Conservation (phyloP, 495 filamentous ascomycete species). For the Penicillium atrosanguineum region DNA sequence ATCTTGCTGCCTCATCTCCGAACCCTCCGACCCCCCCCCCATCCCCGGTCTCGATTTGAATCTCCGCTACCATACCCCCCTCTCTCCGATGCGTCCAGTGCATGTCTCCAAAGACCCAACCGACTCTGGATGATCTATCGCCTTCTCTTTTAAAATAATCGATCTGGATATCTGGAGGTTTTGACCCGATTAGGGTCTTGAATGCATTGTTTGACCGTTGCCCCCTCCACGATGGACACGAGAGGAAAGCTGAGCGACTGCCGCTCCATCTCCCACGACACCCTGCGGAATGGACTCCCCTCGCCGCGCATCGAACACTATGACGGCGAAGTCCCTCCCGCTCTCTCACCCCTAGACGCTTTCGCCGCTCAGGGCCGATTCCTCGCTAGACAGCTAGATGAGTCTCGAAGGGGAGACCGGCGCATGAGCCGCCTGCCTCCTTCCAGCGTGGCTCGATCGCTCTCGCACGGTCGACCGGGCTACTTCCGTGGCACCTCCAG, state of each 20-base stretch:
- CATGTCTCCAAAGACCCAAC: slow-evolving; percentile 4
- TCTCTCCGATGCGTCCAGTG: slow-evolving; percentile 12
- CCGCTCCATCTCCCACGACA: slow-evolving; percentile 62
- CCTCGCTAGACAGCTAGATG: slow-evolving; percentile 82
- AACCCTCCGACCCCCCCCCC: slow-evolving; percentile 14
- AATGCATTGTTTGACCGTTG: background rate
- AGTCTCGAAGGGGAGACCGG: slow-evolving; percentile 61
- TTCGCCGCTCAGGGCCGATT: slow-evolving; percentile 85
- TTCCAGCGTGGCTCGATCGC: slow-evolving; percentile 73
- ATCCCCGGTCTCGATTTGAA: background rate
- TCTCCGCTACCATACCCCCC: background rate
- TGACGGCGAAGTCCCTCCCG: slow-evolving; percentile 84
- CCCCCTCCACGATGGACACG: slow-evolving; percentile 33
- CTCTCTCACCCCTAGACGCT: slow-evolving; percentile 91
- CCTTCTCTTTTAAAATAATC: background rate
- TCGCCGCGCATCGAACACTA: slow-evolving; percentile 71
- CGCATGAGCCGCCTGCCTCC: slow-evolving; percentile 85
- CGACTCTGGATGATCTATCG: slow-evolving; percentile 21
- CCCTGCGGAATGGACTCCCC: slow-evolving; percentile 49
- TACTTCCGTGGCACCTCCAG: slow-evolving; percentile 64
- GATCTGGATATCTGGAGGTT: background rate
- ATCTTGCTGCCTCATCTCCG: slow-evolving; percentile 1
- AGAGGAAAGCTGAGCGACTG: slow-evolving; percentile 61
- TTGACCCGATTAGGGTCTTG: background rate
- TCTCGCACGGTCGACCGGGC: slow-evolving; percentile 64